These are phyloP conservation scores for Heliamphora pulchella DNA, from an alignment of 179 eudicot species.

Conservation along the genomic window DNA sequence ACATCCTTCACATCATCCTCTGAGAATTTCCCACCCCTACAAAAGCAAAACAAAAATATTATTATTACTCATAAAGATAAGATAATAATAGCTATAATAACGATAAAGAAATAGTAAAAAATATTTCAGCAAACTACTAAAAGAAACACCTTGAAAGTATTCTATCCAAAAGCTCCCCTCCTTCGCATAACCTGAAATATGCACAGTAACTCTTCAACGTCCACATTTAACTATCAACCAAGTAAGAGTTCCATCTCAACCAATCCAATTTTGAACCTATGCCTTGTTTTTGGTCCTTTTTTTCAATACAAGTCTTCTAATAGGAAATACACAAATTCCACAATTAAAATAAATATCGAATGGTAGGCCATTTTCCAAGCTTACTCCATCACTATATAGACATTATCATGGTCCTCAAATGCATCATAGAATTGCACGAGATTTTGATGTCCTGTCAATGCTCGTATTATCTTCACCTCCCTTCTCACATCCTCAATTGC, in stretches of 20 bases:
- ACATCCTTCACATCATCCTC: slow-evolving; percentile 83
- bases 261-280: background rate
- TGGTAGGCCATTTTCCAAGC: slow-evolving; percentile 18
- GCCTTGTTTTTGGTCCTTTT: background rate
- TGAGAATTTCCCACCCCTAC: slow-evolving; percentile 85
- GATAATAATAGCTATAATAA: too few relatives aligned
- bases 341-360: background rate
- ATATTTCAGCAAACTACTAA: background rate
- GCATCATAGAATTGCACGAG: slow-evolving; percentile 45
- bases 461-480: slow-evolving; percentile 46
- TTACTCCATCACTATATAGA: slow-evolving; percentile 57
- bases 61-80: too few relatives aligned
- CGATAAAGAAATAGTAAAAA: background rate
- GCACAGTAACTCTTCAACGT: background rate
- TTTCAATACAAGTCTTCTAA: background rate
- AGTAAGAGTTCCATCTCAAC: slow-evolving; percentile 3
- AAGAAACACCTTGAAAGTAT: slow-evolving; percentile 63
- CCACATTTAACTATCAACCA: background rate
- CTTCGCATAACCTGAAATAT: slow-evolving; percentile 72
- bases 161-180: slow-evolving; percentile 81
- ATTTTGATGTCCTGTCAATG: slow-evolving; percentile 45
- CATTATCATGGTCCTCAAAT: slow-evolving; percentile 42
- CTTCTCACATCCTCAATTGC: slow-evolving; percentile 48
- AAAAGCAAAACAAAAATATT: slow-evolving; percentile 14
- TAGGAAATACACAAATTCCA: background rate